A percentile compares a stretch with the other conserved stretches of the same genome.
These are phyloP conservation scores for Boletus mariae DNA, from an alignment of 1,284 basidiomycete species.

Conservation along the genomic window DNA sequence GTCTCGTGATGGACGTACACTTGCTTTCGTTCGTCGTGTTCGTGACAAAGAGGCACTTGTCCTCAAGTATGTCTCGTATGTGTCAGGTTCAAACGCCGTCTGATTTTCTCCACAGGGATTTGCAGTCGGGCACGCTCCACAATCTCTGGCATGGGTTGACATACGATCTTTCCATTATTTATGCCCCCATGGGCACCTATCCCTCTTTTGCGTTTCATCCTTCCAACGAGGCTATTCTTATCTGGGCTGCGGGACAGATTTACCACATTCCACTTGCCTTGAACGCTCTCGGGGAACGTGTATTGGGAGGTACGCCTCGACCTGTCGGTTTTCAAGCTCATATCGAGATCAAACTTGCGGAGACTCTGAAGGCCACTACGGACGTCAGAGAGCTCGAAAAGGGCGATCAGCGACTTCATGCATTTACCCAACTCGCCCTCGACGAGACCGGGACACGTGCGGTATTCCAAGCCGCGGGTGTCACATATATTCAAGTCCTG, in stretches of 20 bases:
- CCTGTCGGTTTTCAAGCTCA: conserved; percentile 58
- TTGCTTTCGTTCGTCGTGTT: conserved; percentile 72
- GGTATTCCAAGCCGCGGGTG: conserved; percentile 65
- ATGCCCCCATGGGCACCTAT: conserved; percentile 73
- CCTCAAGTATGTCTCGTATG: conserved; percentile 49
- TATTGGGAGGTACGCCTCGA: conserved; percentile 45
- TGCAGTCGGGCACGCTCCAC: conserved; percentile 58
- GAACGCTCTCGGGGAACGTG: conserved; percentile 46
- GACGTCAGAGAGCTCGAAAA: conserved; percentile 54
- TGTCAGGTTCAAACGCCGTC: neutral
- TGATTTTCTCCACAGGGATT: conserved; percentile 44
- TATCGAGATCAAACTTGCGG: conserved; percentile 59
- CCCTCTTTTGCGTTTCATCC: conserved; percentile 63
- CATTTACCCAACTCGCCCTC: conserved; percentile 57
- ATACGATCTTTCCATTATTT: conserved; percentile 59
- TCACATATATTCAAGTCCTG: conserved; percentile 54
- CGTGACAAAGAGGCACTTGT: conserved; percentile 68
- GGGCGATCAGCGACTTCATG: conserved; percentile 50
- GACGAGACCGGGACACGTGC: conserved; percentile 51
- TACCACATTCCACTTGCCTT: conserved; percentile 52
- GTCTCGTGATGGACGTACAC: conserved; percentile 62
- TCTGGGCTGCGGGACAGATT: conserved; percentile 72
- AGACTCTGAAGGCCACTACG: conserved; percentile 47
- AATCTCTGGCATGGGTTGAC: conserved; percentile 68
- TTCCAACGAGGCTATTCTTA: conserved; percentile 56